These are phyloP conservation scores for Trifolium dubium DNA, from an alignment of 306 rosid genomes.

Conservation along the genomic window DNA sequence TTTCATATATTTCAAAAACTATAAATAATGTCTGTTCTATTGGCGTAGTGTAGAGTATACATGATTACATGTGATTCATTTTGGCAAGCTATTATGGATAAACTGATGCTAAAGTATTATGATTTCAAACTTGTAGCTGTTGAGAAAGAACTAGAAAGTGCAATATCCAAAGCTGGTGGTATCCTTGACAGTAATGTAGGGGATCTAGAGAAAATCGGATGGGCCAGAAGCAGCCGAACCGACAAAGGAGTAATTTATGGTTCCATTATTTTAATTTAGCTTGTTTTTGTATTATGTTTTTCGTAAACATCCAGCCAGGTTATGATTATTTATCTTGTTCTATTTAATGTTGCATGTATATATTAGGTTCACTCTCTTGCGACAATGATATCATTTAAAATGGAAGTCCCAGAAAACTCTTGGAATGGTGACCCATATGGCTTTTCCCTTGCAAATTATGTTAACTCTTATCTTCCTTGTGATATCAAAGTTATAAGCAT, in stretches of 20 bases:
- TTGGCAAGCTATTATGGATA: conserved; percentile 41
- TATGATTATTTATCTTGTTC: conserved; percentile 15
- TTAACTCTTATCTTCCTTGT: conserved; percentile 74
- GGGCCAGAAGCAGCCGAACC: conserved; percentile 95
- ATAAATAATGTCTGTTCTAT: not conserved
- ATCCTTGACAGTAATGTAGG: conserved; percentile 79
- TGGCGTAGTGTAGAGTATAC: conserved; percentile 8
- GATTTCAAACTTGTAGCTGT: conserved; percentile 68
- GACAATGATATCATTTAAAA: conserved; percentile 77
- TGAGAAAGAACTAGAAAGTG: conserved; percentile 85
- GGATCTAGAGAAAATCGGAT: conserved; percentile 73
- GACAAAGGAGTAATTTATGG: conserved; percentile 85
- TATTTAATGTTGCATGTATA: conserved; percentile 22
- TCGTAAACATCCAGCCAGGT: not conserved
- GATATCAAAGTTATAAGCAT: conserved; percentile 72
- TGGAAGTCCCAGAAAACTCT: conserved; percentile 80
- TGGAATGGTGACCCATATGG: conserved; percentile 84
- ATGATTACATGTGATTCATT: conserved; percentile 32
- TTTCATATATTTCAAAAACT: not conserved
- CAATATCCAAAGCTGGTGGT: conserved; percentile 87
- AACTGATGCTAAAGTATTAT: conserved; percentile 45
- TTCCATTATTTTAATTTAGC: conserved; percentile 14
- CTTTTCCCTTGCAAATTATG: conserved; percentile 60
- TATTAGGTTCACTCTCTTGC: conserved; percentile 90
- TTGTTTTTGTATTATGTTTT: conserved; percentile 15